Percentiles rank a stretch among this genome's conserved stretches.
Evolutionary conservation across 345 rosid genomes (phyloP).

Genomic region (Syzygium jambos): DNA sequence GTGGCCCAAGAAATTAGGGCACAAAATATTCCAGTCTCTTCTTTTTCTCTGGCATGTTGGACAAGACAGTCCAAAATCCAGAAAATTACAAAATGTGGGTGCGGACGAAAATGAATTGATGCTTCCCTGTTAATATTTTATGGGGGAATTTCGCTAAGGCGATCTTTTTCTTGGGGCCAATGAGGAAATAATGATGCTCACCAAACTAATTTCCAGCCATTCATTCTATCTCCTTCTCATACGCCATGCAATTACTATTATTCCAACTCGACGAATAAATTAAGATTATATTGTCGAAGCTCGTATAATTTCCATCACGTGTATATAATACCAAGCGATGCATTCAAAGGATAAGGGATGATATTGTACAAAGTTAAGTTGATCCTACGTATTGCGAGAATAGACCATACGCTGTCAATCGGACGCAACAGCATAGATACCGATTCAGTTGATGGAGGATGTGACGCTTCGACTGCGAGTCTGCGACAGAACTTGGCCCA

Average conservation of each 20-base stretch:
- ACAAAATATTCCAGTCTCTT: background rate
- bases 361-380: background rate
- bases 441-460: background rate
- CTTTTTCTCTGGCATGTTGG: background rate
- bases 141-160: background rate
- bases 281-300: background rate
- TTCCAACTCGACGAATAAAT: background rate
- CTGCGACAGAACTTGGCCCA: background rate
- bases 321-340: accelerated
- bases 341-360: background rate
- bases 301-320: background rate
- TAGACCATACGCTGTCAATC: background rate
- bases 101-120: no score
- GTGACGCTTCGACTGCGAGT: background rate
- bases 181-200: background rate
- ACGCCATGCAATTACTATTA: background rate
- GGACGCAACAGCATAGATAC: background rate
- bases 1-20: background rate
- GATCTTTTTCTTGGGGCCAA: background rate
- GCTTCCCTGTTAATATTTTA: background rate
- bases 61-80: background rate
- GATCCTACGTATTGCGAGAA: background rate
- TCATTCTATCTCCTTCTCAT: background rate
- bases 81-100: no score
- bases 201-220: background rate